These are phyloP conservation scores for Phanerochaete sordida DNA, from an alignment of 768 basidiomycete species.

Conservation along the genomic window DNA sequence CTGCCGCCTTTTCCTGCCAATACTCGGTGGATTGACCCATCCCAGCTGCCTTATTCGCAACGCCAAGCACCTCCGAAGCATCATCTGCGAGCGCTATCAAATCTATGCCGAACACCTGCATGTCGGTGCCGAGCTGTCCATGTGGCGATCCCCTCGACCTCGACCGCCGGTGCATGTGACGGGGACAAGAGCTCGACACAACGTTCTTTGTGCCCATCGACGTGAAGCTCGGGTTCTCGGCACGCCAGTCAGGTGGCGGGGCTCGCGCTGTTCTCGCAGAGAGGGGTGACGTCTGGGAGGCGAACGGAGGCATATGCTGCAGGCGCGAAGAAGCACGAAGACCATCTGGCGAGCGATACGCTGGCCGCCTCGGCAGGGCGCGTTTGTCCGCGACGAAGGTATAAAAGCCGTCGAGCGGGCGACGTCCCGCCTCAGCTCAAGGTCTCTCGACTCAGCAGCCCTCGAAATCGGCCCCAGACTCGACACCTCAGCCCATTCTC, in stretches of 20 bases:
- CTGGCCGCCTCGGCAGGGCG: neutral
- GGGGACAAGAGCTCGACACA: neutral
- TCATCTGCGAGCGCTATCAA: neutral
- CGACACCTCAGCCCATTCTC: slow-evolving; percentile 5
- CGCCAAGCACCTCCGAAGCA: neutral
- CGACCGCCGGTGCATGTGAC: neutral
- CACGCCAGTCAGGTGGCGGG: neutral
- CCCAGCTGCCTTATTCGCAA: neutral
- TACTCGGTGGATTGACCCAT: neutral
- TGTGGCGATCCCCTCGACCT: neutral
- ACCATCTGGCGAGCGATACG: neutral
- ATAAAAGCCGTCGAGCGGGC: neutral
- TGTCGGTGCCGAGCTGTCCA: neutral
- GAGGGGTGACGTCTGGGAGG: neutral
- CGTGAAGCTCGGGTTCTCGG: neutral
- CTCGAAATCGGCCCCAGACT: neutral
- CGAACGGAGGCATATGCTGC: neutral
- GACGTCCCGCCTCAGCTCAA: neutral
- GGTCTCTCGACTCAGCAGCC: slow-evolving; percentile 2
- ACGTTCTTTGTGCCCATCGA: neutral
- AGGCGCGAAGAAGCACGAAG: neutral
- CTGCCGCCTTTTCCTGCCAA: neutral
- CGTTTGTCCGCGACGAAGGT: neutral
- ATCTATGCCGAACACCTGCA: neutral
- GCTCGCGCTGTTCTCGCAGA: neutral